These are phyloP conservation scores for Wallacemonas collosoma DNA, from an alignment of 208 protist species.

Conservation along the genomic window DNA sequence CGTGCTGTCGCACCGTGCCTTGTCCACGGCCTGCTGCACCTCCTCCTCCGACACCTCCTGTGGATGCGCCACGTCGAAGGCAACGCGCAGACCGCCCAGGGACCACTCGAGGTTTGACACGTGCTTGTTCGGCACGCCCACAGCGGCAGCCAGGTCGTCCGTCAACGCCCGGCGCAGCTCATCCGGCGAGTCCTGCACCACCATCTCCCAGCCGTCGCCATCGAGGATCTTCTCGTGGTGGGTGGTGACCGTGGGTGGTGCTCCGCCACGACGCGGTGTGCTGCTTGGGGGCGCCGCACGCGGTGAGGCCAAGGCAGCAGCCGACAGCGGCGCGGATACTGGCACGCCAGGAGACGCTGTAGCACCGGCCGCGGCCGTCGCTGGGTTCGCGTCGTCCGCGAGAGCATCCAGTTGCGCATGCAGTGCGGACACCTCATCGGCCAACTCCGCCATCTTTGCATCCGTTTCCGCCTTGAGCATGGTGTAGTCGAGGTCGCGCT, in stretches of 20 bases:
- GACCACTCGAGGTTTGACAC: conserved; percentile 26
- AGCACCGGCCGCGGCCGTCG: no score
- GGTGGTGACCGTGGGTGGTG: conserved; percentile 12
- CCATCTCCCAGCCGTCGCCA: conserved; percentile 42
- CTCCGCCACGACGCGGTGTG: not conserved
- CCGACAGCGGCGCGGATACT: not conserved
- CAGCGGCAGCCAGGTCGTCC: conserved; percentile 30
- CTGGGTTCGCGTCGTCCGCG: no score
- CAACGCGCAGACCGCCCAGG: conserved; percentile 33
- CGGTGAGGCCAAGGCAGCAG: not conserved
- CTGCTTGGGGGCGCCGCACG: not conserved
- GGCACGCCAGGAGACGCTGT: not conserved
- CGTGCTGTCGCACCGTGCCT: not conserved
- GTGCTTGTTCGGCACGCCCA: conserved; percentile 30
- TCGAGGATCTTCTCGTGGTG: conserved; percentile 25
- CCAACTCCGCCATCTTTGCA: not conserved
- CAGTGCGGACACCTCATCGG: no score
- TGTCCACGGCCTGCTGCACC: conserved; percentile 1
- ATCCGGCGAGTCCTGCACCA: conserved; percentile 30
- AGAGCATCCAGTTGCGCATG: no score
- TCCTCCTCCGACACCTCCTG: not conserved
- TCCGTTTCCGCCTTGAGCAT: not conserved
- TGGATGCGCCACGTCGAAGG: conserved; percentile 38
- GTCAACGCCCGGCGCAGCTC: conserved; percentile 35
- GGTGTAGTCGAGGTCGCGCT: conserved; percentile 13